Base-by-base conservation (phyloP, 2,329 filamentous ascomycete genomes). In the Calonectria montana region DNA sequence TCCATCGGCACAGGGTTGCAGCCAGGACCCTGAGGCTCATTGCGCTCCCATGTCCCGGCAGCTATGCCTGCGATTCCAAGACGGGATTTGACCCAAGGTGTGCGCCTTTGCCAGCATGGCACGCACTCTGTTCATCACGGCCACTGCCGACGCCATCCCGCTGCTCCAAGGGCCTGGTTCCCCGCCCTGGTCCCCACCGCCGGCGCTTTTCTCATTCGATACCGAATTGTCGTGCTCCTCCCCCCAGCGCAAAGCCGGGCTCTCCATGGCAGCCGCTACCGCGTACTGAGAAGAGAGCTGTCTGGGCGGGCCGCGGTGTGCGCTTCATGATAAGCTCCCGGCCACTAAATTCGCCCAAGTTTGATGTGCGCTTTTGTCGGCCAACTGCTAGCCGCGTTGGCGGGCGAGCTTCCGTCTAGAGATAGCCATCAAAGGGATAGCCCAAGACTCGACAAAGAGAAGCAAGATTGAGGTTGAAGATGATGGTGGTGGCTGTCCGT, bases 241-340 rank as follows among this genome's bases (percentile, higher is more conserved):
- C 31, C 10, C 43, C 48, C 53, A 21, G 21, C 16, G 10, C 27
- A 70, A 59, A 25, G 16, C 35, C n/a, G 25, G 39, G 62, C 16
- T 27, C 39, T 53, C 47, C 27, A 45, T 66, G 47, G 27, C 31
- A n/a, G 53, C 53, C 55, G 53, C 62, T 48, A 50, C 48, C 64
- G 69, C 69, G 69, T 64, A 47, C 69, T 64, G 69, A 70, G 67
- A 65, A 9, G 66, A 63, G 48, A 16, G 39, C 16, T 31, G 25
- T 27, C 43, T 50, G 15, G 53, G 65, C 65, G 65, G 65, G 65
- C 41, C 67, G 31, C 43, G 35, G 21, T 25, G 63, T 64, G 63
- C 62, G 63, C 62, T 21, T 55, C 16, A 6, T 76, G 75, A 77
- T 74, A 77, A 77, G 76, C 73, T 77, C 65, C 69, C 31, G 53